These are phyloP conservation scores for Tripterygium wilfordii DNA, from an alignment of 177 flowering plant species.

Conservation along the genomic window DNA sequence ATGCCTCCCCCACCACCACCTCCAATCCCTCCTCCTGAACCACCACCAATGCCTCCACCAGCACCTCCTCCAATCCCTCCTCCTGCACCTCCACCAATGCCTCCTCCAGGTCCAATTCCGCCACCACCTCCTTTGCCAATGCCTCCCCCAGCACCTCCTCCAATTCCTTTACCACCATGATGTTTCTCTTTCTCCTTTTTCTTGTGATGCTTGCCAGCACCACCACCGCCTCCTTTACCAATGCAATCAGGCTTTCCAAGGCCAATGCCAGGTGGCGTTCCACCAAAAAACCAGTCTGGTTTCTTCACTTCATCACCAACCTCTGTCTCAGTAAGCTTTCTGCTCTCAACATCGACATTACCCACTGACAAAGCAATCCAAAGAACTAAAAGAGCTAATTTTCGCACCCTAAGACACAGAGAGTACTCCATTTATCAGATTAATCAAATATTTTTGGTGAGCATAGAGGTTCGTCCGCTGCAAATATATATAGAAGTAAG, in stretches of 20 bases:
- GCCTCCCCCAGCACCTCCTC: conserved; percentile 5
- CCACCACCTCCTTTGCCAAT: conserved; percentile 12
- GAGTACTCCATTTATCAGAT: too few relatives aligned
- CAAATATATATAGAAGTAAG: too few relatives aligned
- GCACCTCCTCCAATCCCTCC: conserved; percentile 1
- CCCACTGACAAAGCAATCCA: conserved; percentile 6
- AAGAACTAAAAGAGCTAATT: conserved; percentile 1
- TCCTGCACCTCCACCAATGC: background rate
- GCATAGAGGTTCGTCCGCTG: too few relatives aligned
- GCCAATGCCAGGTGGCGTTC: conserved; percentile 6
- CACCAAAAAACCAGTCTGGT: conserved; percentile 15
- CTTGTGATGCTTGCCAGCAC: conserved; percentile 5
- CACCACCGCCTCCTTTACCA: conserved; percentile 5
- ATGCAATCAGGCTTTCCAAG: conserved; percentile 19
- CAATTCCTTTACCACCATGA: background rate
- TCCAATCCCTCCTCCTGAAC: too few relatives aligned
- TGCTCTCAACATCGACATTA: conserved; percentile 6
- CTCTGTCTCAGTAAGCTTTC: conserved; percentile 12
- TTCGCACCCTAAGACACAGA: too few relatives aligned
- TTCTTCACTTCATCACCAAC: conserved; percentile 13
- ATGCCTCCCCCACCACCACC: conserved; percentile 15
- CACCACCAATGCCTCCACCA: too few relatives aligned
- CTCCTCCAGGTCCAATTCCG: background rate
- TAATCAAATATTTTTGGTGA: too few relatives aligned
- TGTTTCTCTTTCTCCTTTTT: conserved; percentile 4